Evolutionary conservation across 1,139 yeast genomes (phyloP).

Genomic region (Hansenula lynferdii): DNA sequence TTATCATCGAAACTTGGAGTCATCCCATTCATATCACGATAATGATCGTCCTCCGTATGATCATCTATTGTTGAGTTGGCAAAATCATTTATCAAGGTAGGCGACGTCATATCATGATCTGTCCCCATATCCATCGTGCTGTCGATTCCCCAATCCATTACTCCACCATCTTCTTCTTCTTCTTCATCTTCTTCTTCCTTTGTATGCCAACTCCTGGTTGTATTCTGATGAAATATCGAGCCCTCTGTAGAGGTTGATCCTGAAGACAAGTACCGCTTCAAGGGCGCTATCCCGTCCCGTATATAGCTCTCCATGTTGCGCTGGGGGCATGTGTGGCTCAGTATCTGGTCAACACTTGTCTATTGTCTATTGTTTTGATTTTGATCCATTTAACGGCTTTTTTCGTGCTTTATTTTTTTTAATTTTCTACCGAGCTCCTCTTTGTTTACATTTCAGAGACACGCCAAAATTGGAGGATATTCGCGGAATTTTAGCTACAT

Average conservation of each 20-base stretch:
- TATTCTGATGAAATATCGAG: no score
- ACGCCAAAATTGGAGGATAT: neutral
- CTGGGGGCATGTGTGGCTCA: no score
- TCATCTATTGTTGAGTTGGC: conserved; percentile 4
- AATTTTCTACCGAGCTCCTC: neutral
- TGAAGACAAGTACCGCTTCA: conserved; percentile 1
- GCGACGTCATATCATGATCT: conserved; percentile 14
- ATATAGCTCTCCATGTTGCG: conserved; percentile 1
- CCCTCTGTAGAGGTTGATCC: neutral
- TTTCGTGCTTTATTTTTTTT: neutral
- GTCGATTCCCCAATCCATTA: conserved; percentile 22
- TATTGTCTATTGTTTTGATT: conserved; percentile 1
- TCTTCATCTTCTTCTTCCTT: neutral
- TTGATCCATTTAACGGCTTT: neutral
- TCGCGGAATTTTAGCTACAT: neutral
- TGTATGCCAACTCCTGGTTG: no score
- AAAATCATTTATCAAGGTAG: conserved; percentile 20
- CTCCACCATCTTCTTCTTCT: neutral
- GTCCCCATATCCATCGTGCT: conserved; percentile 2
- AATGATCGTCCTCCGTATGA: conserved; percentile 2
- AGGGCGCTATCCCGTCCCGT: conserved; percentile 2
- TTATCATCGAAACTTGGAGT: conserved; percentile 5
- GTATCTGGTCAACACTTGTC: no score
- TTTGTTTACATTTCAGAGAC: neutral
- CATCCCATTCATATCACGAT: neutral